Evolutionary conservation across 164 flowering plant species (phyloP).

Genomic region (Liriodendron chinense): DNA sequence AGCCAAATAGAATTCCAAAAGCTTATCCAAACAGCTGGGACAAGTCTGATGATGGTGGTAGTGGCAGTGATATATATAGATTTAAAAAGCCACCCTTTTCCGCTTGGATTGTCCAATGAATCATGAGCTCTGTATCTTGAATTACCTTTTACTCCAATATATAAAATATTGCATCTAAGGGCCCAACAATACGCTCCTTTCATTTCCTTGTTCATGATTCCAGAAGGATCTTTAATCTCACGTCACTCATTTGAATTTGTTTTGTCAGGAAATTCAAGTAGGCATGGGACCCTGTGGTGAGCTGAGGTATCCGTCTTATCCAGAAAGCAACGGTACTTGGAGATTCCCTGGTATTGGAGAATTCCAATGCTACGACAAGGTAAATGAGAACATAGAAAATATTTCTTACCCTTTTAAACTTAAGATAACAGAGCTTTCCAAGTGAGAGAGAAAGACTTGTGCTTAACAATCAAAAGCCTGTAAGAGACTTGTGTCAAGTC

Average conservation of each 20-base stretch:
- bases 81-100: too few species aligned
- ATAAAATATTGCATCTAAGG: not conserved
- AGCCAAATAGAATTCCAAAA: too few species aligned
- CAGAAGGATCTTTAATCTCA: not conserved
- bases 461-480: too few species aligned
- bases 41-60: too few species aligned
- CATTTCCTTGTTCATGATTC: not conserved
- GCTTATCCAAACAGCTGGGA: too few species aligned
- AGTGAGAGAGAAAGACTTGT: not conserved
- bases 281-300: constrained; percentile 99
- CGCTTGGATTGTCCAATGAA: too few species aligned
- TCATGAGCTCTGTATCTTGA: too few species aligned
- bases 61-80: too few species aligned
- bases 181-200: not conserved
- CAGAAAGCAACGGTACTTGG: constrained; percentile 96
- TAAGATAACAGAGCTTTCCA: not conserved
- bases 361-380: constrained; percentile 97
- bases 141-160: not conserved
- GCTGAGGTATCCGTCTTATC: constrained; percentile 93
- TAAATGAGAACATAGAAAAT: constrained; percentile 18
- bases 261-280: constrained; percentile 86
- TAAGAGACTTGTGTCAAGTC: too few species aligned
- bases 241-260: constrained; percentile 10
- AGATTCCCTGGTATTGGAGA: constrained; percentile 91
- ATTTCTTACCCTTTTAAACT: not conserved